phyloP scores from a whole-genome alignment of 176 grass and related monocot species.

The Bonia amplexicaulis region DNA sequence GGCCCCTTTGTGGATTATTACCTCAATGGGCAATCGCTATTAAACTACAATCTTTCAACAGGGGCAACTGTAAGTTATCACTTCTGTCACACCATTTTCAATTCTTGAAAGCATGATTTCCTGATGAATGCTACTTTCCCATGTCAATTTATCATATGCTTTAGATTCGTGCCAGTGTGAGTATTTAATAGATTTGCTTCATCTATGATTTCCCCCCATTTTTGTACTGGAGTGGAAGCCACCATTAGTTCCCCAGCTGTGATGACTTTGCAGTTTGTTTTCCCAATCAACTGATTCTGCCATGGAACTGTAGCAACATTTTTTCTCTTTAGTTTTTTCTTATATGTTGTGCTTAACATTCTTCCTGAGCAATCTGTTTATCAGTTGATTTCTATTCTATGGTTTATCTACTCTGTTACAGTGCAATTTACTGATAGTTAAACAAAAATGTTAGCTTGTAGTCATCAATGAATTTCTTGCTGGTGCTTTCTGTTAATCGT shows the following conservation, averaged over 20 bases:
- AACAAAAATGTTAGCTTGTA: not conserved
- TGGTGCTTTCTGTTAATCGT: constrained; percentile 7
- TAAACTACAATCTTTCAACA: constrained; percentile 72
- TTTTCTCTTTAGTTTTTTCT: not conserved
- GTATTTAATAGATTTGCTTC: not conserved
- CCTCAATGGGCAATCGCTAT: constrained; percentile 63
- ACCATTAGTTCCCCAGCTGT: not conserved
- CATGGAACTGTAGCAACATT: not conserved
- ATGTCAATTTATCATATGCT: constrained; percentile 5
- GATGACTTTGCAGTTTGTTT: not conserved
- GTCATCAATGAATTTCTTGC: not conserved
- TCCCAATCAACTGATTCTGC: not conserved
- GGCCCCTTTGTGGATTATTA: constrained; percentile 87
- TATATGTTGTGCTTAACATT: not conserved
- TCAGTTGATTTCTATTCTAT: not conserved
- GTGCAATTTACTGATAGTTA: not conserved
- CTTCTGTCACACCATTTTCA: not conserved
- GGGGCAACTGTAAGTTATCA: constrained; percentile 80
- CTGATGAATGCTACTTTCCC: not conserved
- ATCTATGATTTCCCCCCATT: not conserved
- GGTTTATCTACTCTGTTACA: not conserved
- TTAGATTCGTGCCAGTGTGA: not conserved
- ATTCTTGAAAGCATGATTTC: not conserved
- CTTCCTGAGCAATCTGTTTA: not conserved
- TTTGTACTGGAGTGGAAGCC: not conserved